Evolutionary conservation across 2,329 filamentous ascomycete genomes (phyloP).

Genomic region (Clonostachys rosea): DNA sequence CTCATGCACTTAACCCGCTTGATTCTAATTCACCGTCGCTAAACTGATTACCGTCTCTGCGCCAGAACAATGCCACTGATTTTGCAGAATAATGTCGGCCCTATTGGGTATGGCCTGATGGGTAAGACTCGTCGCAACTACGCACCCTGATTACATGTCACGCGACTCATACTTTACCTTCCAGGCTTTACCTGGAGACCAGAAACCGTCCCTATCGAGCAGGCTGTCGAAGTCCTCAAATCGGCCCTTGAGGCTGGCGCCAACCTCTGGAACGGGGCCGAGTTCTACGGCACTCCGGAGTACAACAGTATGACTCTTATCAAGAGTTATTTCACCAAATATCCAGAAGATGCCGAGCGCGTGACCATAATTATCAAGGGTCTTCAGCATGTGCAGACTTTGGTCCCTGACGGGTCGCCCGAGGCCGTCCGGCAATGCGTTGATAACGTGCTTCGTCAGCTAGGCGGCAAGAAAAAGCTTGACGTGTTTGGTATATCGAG

Average conservation of each 20-base stretch:
- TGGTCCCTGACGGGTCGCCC: conserved; percentile 43
- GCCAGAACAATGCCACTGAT: conserved; percentile 20
- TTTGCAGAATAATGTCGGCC: conserved; percentile 37
- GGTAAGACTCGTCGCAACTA: conserved; percentile 22
- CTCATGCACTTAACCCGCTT: too few relatives aligned
- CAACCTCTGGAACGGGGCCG: conserved; percentile 57
- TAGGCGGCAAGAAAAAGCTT: conserved; percentile 52
- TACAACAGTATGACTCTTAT: conserved; percentile 56
- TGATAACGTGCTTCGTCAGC: conserved; percentile 46
- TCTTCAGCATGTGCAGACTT: conserved; percentile 26
- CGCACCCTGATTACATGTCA: background rate
- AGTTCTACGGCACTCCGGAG: conserved; percentile 58
- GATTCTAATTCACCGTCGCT: too few relatives aligned
- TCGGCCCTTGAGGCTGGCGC: conserved; percentile 39
- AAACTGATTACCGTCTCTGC: too few relatives aligned
- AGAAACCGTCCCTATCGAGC: conserved; percentile 32
- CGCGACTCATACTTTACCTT: conserved; percentile 30
- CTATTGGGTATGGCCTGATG: conserved; percentile 51
- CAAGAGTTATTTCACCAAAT: conserved; percentile 56
- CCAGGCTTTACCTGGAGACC: conserved; percentile 46
- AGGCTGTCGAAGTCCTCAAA: conserved; percentile 50
- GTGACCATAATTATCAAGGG: conserved; percentile 62
- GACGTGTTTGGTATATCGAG: conserved; percentile 58
- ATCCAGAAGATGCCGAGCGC: conserved; percentile 59
- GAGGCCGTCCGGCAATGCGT: conserved; percentile 51